Base-by-base conservation (phyloP, 805 yeast genomes). In the Ogataea corticis region DNA sequence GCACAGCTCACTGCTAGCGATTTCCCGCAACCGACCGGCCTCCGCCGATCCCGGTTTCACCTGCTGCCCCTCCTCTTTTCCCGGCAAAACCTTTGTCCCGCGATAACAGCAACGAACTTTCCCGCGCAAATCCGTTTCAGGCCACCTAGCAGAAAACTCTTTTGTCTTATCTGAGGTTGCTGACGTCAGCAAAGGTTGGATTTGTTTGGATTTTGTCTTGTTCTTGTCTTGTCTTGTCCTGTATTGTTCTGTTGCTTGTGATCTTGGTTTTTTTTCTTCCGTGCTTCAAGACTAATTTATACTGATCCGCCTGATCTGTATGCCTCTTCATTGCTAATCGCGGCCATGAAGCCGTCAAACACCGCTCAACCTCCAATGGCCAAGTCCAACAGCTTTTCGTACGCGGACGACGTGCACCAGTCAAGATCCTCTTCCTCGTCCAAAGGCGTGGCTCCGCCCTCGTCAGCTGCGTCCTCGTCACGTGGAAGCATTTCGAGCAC, bases 201-300 rank as follows among this genome's bases (percentile, higher is more conserved):
- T 6, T 21, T 6, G 9, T 21, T n/a, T n/a, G n/a, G 25, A 21
- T 25, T 7, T 35, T 35, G 29, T 14, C 23, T 29, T 25, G 23
- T 3, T 33, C 38, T 34, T 34, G 38, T 33, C 23, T 21, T 35
- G 35, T 33, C 21, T 33, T 15, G 38, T 25, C 30, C 15, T 25
- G 30, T 35, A 21, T 21, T 23, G 4, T 34, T 7, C 19, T 13
- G 4, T 34, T 34, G 27, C 28, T 34, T 35, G 38, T 35, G 31
- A 23, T 29, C 23, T 23, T 3, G n/a, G 17, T 35, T 13, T 28
- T 7, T 13, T 28, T 11, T 4, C 31, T 11, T 28, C 13, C 5
- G 31, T n/a, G 4, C 15, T 6, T 5, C 15, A 4, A 28, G 13
- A 5, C 15, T 28, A 28, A 7, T 28, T 28, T 28, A 7, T 28